phyloP scores from a whole-genome alignment of 805 yeast species.

The Sungouiella thailandica region DNA sequence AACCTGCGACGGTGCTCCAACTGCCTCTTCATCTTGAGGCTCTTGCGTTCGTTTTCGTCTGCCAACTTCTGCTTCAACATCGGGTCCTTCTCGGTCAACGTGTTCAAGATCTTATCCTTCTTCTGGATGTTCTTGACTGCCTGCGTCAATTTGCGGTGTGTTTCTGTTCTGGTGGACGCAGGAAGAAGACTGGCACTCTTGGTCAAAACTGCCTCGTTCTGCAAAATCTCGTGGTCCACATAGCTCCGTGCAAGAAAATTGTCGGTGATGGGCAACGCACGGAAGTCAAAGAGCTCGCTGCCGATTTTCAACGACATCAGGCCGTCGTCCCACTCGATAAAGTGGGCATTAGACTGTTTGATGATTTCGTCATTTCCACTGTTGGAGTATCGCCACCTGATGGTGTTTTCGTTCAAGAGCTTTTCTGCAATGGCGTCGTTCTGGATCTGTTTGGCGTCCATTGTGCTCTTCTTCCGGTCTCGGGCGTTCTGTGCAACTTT shows the following conservation, averaged over 20 bases:
- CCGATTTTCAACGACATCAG: conserved; percentile 82
- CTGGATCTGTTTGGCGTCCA: conserved; percentile 42
- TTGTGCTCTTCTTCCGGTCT: conserved; percentile 21
- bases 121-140: conserved; percentile 52
- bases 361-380: conserved; percentile 65
- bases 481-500: conserved; percentile 34
- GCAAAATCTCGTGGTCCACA: conserved; percentile 66
- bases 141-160: conserved; percentile 74
- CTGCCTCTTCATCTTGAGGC: conserved; percentile 60
- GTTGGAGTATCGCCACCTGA: conserved; percentile 90
- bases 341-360: conserved; percentile 84
- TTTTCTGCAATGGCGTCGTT: conserved; percentile 51
- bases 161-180: conserved; percentile 79
- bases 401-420: conserved; percentile 72
- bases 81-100: conserved; percentile 61
- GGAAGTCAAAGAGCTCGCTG: conserved; percentile 77
- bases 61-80: conserved; percentile 60
- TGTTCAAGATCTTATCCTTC: conserved; percentile 45
- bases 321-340: conserved; percentile 94
- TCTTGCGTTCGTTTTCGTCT: conserved; percentile 57
- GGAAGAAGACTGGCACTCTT: conserved; percentile 77
- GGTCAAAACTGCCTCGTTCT: conserved; percentile 59
- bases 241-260: conserved; percentile 68
- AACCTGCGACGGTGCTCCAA: conserved; percentile 54
- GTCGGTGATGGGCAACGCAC: conserved; percentile 59